Conservation (phyloP, 2,329 filamentous ascomycete species). For the Paracorniculantispora psalliotae region DNA sequence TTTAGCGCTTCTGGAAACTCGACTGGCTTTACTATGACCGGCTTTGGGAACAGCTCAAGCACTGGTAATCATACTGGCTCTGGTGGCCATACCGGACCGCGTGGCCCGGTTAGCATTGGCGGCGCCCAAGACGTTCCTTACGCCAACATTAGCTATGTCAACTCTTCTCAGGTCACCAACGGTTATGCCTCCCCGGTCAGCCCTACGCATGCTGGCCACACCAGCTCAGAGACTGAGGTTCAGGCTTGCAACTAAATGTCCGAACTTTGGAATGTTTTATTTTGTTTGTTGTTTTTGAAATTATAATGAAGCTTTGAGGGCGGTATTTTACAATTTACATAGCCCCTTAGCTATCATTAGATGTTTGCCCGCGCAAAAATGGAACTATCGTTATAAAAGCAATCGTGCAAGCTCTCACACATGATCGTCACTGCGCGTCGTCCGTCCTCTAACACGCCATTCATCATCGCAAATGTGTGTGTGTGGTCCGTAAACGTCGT, state of each 20-base stretch:
- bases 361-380: background rate
- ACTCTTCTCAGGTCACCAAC: no score
- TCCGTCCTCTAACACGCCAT: slow-evolving; percentile 47
- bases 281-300: background rate
- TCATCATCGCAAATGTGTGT: slow-evolving; percentile 56
- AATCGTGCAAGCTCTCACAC: slow-evolving; percentile 23
- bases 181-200: no score
- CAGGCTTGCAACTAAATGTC: background rate
- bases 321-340: no score
- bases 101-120: no score
- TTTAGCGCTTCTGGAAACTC: background rate
- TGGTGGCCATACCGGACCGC: no score
- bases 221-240: background rate
- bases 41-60: background rate
- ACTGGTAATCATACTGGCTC: background rate
- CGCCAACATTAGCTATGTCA: no score
- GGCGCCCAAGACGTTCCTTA: no score
- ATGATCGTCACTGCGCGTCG: slow-evolving; percentile 43
- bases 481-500: slow-evolving; percentile 50
- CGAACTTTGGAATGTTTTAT: no score
- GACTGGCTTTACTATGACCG: background rate
- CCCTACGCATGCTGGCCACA: no score
- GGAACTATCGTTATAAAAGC: background rate
- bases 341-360: background rate
- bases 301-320: no score